Percentiles rank a stretch among this genome's conserved stretches.
These are phyloP conservation scores for Citeromyces siamensis DNA, from an alignment of 1,139 yeast species.

Conservation along the genomic window DNA sequence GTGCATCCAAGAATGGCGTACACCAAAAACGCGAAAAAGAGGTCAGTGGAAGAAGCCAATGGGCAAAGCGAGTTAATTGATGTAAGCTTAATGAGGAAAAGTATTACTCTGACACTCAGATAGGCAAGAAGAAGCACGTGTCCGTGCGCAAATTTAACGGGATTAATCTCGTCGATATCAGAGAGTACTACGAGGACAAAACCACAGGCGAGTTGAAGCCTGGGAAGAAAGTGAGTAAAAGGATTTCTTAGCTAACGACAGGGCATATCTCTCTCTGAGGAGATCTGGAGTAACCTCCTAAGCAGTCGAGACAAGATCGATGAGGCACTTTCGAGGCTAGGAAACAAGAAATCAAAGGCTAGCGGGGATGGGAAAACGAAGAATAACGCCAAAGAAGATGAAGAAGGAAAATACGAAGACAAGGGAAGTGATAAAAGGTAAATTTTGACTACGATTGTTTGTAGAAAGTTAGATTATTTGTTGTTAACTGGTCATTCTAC, in stretches of 20 bases:
- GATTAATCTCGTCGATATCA: conserved; percentile 56
- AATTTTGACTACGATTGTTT: too few relatives aligned
- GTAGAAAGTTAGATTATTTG: too few relatives aligned
- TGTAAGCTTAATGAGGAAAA: too few relatives aligned
- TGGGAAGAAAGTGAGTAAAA: conserved; percentile 43
- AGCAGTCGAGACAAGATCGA: conserved; percentile 42
- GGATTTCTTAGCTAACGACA: conserved; percentile 7
- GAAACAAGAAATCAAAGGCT: conserved; percentile 16
- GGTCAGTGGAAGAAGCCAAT: not conserved
- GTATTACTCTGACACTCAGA: conserved; percentile 17
- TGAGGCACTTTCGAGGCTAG: conserved; percentile 41
- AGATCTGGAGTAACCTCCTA: conserved; percentile 47
- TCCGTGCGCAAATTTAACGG: conserved; percentile 62
- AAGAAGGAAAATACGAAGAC: conserved; percentile 7
- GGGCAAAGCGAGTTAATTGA: not conserved
- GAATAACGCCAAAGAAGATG: conserved; percentile 9
- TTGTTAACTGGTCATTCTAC: too few relatives aligned
- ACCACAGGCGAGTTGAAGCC: conserved; percentile 52
- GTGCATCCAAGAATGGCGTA: not conserved
- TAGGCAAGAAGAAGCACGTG: conserved; percentile 59
- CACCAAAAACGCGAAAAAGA: not conserved
- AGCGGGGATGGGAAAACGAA: conserved; percentile 8
- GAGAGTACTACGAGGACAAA: conserved; percentile 65
- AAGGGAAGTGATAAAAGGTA: not conserved
- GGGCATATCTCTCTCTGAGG: conserved; percentile 72